phyloP scores from a whole-genome alignment of 2,329 filamentous ascomycete species.

The Onygena corvina region DNA sequence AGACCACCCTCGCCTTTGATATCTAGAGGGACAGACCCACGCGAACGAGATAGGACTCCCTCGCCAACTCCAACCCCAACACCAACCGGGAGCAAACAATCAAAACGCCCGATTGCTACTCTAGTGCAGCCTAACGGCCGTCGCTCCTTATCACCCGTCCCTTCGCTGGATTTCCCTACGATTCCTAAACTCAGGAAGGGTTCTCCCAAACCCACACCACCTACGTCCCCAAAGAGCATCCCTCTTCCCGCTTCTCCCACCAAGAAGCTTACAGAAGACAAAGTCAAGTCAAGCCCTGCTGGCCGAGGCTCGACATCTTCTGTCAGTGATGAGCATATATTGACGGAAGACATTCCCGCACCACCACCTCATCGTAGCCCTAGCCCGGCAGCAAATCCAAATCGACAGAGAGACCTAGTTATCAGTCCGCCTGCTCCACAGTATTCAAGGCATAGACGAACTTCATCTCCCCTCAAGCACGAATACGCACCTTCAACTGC shows the following conservation, averaged over 20 bases:
- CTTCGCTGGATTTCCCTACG: conserved; percentile 35
- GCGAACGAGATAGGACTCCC: conserved; percentile 11
- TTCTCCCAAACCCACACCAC: conserved; percentile 25
- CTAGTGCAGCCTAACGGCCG: conserved; percentile 22
- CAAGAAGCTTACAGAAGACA: conserved; percentile 21
- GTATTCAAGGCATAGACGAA: conserved; percentile 49
- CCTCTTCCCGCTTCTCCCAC: conserved; percentile 16
- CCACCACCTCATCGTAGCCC: conserved; percentile 43
- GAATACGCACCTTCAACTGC: conserved; percentile 83
- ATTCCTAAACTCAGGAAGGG: conserved; percentile 34
- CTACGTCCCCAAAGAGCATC: conserved; percentile 15
- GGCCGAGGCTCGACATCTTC: background rate
- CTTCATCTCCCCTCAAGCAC: conserved; percentile 89
- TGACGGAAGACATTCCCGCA: conserved; percentile 25
- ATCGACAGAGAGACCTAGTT: conserved; percentile 36
- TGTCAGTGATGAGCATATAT: conserved; percentile 7
- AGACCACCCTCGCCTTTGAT: background rate
- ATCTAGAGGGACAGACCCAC: conserved; percentile 10
- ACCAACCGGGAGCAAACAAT: conserved; percentile 11
- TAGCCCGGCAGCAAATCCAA: conserved; percentile 32
- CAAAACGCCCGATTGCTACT: conserved; percentile 17
- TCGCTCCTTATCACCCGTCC: conserved; percentile 36
- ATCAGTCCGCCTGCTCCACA: conserved; percentile 39
- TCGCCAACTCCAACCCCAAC: background rate
- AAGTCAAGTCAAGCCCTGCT: conserved; percentile 12